Evolutionary conservation across 2,329 filamentous ascomycete species (phyloP), one percentile per base, ranked within the genome.

Genomic region (Neonectria coccinea): DNA sequence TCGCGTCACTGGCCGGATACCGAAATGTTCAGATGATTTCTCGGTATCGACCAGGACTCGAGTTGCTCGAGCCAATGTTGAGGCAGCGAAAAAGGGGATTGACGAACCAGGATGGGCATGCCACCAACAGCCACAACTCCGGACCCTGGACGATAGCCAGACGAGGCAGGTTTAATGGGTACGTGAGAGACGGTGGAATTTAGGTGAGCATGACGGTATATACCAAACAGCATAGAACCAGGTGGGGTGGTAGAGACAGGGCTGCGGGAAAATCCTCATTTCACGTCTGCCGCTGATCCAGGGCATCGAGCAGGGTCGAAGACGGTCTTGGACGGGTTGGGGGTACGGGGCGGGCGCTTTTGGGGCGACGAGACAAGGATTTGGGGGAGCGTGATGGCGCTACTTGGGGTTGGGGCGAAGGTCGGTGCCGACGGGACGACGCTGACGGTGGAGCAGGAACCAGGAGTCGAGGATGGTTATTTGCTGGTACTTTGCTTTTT

Each of bases 181-280:
- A 70, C 65, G 53, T 58, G 53, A n/a, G 29, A 16, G 41, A 39
- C 59, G 53, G 52, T 51, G 20, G 36, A 59, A 18, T 53, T 60
- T 52, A 54, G 50, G 41, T 55, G 59, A 44, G 39, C 44, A 14
- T 25, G 42, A 8, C 48, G 42, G 69, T 63, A 69, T 39, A 51
- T 16, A 41, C 29, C 45, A 67, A 68, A 62, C 53, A 66, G 47
- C 51, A 65, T 48, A 50, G 61, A 54, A 61, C 44, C 14, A 36
- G 36, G 33, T 9, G 41, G 47, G 42, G 18, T 47, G 18, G 44
- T 47, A 14, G n/a, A 27, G 56, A 59, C 63, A 66, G 63, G 56
- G 67, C 44, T 53, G 42, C 61, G 60, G 65, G 70, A 61, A 62
- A 61, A 73, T 73, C 70, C 67, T 73, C 71, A 73, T 73, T 73